These are phyloP conservation scores for Ettlia oleoabundans DNA, from an alignment of 139 green algal species.

Conservation along the genomic window DNA sequence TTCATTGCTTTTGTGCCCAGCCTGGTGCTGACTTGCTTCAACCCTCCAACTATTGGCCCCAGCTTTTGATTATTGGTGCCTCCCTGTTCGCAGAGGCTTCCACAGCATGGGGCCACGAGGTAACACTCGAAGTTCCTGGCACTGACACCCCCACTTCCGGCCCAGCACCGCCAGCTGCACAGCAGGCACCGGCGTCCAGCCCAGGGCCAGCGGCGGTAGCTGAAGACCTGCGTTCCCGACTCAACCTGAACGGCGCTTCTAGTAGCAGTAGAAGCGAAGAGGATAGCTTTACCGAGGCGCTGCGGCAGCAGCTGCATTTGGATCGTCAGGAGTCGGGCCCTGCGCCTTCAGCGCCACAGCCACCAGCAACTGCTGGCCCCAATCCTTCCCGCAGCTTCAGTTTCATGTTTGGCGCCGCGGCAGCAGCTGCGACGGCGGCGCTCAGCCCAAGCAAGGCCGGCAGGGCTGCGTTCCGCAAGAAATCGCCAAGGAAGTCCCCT, in stretches of 20 bases:
- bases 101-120: no score
- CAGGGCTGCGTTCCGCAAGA: not conserved
- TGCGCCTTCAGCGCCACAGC: not conserved
- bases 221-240: not conserved
- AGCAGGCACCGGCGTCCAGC: not conserved
- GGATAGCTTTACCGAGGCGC: not conserved
- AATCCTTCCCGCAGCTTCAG: not conserved
- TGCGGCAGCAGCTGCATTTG: not conserved
- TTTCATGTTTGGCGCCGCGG: slow-evolving; percentile 17
- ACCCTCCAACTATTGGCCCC: no score
- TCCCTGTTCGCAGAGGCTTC: no score
- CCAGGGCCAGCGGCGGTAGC: not conserved
- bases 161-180: not conserved
- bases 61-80: no score
- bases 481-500: not conserved
- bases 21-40: no score
- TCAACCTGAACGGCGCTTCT: not conserved
- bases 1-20: no score
- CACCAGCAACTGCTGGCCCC: no score
- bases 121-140: not conserved
- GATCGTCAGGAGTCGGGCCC: not conserved
- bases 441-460: not conserved
- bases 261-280: not conserved
- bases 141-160: slow-evolving; percentile 8
- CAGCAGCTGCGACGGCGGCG: not conserved